phyloP scores from a whole-genome alignment of 2,329 filamentous ascomycete species.

The Incumbomyces delicatus region DNA sequence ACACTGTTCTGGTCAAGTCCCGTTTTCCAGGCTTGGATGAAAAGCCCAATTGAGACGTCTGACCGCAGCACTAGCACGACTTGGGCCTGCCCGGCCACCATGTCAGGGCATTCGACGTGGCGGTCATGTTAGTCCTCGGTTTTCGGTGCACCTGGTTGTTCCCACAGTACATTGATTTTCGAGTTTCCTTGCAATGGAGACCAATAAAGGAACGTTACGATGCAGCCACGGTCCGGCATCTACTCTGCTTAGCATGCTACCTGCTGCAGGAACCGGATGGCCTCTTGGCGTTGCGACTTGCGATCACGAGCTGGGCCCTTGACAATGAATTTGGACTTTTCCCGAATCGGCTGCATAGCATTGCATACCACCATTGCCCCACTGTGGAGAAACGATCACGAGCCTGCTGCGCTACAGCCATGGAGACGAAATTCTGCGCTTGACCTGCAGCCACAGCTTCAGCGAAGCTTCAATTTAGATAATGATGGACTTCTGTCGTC shows the following conservation, averaged over 20 bases:
- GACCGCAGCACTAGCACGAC: neutral
- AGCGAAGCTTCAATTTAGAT: neutral
- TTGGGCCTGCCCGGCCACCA: neutral
- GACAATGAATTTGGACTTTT: neutral
- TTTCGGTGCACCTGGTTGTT: too few species aligned
- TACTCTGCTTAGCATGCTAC: neutral
- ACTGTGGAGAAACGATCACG: neutral
- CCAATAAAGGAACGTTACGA: neutral
- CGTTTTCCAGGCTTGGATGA: neutral
- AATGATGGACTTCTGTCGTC: neutral
- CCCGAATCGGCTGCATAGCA: conserved; percentile 4
- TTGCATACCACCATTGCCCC: conserved; percentile 1
- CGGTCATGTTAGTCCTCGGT: too few species aligned
- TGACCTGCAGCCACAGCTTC: conserved; percentile 4
- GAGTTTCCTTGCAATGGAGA: too few species aligned
- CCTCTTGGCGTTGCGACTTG: neutral
- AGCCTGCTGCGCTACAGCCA: neutral
- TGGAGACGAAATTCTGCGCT: conserved; percentile 2
- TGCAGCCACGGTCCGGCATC: neutral
- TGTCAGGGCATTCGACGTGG: too few species aligned
- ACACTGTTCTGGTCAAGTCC: conserved; percentile 4
- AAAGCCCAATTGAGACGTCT: neutral
- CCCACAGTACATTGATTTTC: too few species aligned
- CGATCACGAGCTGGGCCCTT: neutral
- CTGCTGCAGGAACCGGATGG: neutral